Percentiles rank a stretch among this genome's conserved stretches.
phyloP scores from a whole-genome alignment of 2,329 filamentous ascomycete species.

The Cytospora piceicola region DNA sequence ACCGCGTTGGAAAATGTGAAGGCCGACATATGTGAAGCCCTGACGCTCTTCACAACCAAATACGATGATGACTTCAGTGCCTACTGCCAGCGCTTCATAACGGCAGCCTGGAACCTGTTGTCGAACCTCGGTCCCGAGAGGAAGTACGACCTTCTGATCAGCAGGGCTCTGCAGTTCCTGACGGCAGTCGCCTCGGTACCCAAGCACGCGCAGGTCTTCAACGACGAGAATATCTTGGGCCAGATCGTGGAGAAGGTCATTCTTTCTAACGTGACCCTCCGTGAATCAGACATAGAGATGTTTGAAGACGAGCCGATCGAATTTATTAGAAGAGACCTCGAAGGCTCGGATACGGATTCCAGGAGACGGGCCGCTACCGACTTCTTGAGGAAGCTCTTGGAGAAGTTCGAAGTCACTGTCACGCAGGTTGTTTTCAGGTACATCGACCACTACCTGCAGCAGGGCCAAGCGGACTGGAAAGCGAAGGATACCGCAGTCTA shows the following conservation, averaged over 20 bases:
- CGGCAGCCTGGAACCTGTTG: conserved; percentile 87
- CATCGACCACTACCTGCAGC: conserved; percentile 82
- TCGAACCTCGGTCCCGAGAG: conserved; percentile 85
- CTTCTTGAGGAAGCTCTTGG: conserved; percentile 86
- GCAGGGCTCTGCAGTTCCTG: conserved; percentile 91
- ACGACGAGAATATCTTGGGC: conserved; percentile 75
- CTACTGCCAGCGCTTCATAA: conserved; percentile 82
- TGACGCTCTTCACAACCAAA: conserved; percentile 91
- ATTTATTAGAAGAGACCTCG: conserved; percentile 92
- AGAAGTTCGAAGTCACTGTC: conserved; percentile 83
- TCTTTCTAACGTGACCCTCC: conserved; percentile 85
- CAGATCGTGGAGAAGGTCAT: conserved; percentile 97
- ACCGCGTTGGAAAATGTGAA: conserved; percentile 85
- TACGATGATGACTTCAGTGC: conserved; percentile 91
- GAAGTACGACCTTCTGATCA: conserved; percentile 93
- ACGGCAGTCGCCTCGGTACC: conserved; percentile 82
- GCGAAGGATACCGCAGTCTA: conserved; percentile 98
- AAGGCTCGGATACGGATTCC: conserved; percentile 95
- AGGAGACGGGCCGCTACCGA: conserved; percentile 90
- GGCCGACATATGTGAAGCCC: conserved; percentile 87
- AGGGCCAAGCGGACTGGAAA: conserved; percentile 86
- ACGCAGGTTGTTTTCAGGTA: conserved; percentile 87
- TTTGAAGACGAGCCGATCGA: conserved; percentile 99
- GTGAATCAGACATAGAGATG: conserved; percentile 91
- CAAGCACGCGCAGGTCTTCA: conserved; percentile 83